phyloP scores from a whole-genome alignment of 31 red algal species.

The Odonthalia washingtoniensis region DNA sequence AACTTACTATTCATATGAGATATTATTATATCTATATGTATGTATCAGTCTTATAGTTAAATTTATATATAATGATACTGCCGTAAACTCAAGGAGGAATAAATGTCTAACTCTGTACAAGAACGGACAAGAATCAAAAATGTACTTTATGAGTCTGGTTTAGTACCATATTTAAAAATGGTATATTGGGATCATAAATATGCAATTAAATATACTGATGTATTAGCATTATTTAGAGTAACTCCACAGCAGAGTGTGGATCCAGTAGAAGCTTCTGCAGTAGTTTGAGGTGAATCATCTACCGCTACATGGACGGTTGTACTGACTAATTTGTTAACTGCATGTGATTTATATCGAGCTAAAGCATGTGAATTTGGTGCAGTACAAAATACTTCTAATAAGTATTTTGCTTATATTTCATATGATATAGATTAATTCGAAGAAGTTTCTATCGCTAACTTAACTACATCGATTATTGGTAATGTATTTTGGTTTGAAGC shows the following conservation, averaged over 20 bases:
- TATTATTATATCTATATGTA: too few species aligned
- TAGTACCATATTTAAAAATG: slow-evolving; percentile 15
- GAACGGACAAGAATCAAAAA: slow-evolving; percentile 20
- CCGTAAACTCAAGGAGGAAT: too few species aligned
- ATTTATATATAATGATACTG: too few species aligned
- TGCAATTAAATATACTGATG: slow-evolving; percentile 4
- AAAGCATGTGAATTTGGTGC: neutral
- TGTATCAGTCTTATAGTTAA: too few species aligned
- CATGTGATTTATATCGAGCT: neutral
- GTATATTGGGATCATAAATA: slow-evolving; percentile 23
- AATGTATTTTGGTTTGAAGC: neutral
- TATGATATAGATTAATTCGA: neutral
- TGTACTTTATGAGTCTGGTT: neutral
- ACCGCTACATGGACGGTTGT: slow-evolving; percentile 1
- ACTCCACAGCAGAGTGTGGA: slow-evolving; percentile 6
- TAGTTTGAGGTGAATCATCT: neutral
- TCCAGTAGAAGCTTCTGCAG: too few species aligned
- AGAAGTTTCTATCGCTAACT: neutral
- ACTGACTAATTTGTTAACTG: neutral
- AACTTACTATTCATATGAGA: too few species aligned
- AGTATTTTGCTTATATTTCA: neutral
- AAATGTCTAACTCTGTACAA: slow-evolving; percentile 25
- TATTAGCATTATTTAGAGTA: slow-evolving; percentile 27
- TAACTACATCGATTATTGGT: neutral
- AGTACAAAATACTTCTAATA: neutral